Base-by-base conservation (phyloP, 352 stramenopile species). In the Salisapilia sapeloensis region DNA sequence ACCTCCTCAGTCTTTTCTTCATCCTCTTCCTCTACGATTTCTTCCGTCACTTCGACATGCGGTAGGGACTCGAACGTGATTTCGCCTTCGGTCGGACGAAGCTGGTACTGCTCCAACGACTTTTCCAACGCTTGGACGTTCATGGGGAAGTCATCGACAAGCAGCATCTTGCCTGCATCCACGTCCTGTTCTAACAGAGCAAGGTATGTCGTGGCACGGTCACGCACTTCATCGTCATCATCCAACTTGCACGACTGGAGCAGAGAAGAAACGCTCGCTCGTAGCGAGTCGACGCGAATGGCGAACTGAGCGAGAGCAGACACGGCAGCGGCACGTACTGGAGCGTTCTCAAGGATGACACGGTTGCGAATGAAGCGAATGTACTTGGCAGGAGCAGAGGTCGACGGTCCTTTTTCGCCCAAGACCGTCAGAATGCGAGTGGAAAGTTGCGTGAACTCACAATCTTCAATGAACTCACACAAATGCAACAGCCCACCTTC, bases 291-390 rank as follows among this genome's bases (percentile, higher is more conserved):
- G 24, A 97, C 87, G 15, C 66, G 59, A 26, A 95, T 92, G 4
- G 89, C 94, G 65, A 99, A 99, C 44, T 97, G 92, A 12, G 85
- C 74, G 4, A 99, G 69, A 14, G 94, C 86, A 13, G 80, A 87
- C 30, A 99, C 86, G 2, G 96, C 94, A 8, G 96, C 96, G 7
- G 96, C 94, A 29, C 96, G 77, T 29, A 99, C 89, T 8, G 82
- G 62, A 0, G 94, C 82, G 53, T 98, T 98, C 55, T 99, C 96
- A 16, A 99, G 57, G 53, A 99, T 99, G 29, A 99, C 78, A 28
- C 95, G 87, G 71, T 99, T 99, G 60, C 97, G 98, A 34, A 99
- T 97, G 56, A 98, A 99, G 33, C 95, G 90, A 48, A 99, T 99
- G 85, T 98, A 99, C 17, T 91, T 72, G 7, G 90, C 86, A 2